These are phyloP conservation scores for Microcyclospora pomicola DNA, from an alignment of 2,329 filamentous ascomycete genomes.

Conservation along the genomic window DNA sequence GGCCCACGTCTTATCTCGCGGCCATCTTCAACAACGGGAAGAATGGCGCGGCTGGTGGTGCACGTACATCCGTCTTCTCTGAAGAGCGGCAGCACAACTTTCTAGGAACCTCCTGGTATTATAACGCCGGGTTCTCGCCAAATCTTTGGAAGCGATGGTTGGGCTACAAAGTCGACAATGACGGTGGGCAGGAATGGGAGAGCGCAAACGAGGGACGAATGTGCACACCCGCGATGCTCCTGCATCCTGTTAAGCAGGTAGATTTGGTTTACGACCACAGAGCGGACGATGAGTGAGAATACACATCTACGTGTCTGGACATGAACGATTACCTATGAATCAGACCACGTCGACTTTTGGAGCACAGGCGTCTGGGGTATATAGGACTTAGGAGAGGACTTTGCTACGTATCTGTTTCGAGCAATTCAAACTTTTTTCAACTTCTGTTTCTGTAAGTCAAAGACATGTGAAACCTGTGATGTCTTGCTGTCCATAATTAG, in stretches of 20 bases:
- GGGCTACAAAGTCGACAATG: conserved; percentile 38
- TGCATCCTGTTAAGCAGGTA: conserved; percentile 39
- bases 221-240: conserved; percentile 34
- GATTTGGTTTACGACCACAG: conserved; percentile 32
- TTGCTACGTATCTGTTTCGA: too few species aligned
- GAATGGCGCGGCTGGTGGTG: conserved; percentile 37
- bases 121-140: conserved; percentile 37
- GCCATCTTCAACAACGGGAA: conserved; percentile 43
- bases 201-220: conserved; percentile 32
- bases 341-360: too few species aligned
- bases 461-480: too few species aligned
- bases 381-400: too few species aligned
- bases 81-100: conserved; percentile 42
- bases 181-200: conserved; percentile 34
- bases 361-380: too few species aligned
- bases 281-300: conserved; percentile 10
- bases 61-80: conserved; percentile 34
- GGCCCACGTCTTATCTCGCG: conserved; percentile 40
- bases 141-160: conserved; percentile 45
- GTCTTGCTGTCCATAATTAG: too few species aligned
- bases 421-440: too few species aligned
- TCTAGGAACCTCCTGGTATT: conserved; percentile 40
- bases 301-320: too few species aligned
- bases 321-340: too few species aligned
- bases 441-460: too few species aligned